A percentile compares a stretch with the other conserved stretches of the same genome.
phyloP scores from a whole-genome alignment of 352 stramenopile genomes.

The Phytophthora colocasiae region DNA sequence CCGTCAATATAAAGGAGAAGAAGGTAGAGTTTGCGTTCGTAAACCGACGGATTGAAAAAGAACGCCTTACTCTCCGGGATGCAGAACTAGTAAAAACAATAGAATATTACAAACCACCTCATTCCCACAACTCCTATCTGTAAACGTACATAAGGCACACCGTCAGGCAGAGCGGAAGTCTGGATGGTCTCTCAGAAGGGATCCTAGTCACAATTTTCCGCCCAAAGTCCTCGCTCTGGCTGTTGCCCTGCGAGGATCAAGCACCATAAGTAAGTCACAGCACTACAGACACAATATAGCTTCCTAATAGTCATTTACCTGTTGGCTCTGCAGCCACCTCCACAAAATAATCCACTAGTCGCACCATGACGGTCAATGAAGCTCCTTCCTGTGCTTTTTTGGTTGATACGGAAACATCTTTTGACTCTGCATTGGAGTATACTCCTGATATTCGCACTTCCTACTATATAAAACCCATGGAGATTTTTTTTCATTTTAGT shows the following conservation, averaged over 20 bases:
- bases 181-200: slow-evolving; percentile 50
- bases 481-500: background rate
- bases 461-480: background rate
- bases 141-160: slow-evolving; percentile 67
- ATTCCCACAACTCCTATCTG: background rate
- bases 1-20: slow-evolving; percentile 85
- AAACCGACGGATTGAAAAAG: slow-evolving; percentile 47
- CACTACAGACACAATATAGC: too few relatives aligned
- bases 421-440: background rate
- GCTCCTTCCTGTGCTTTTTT: background rate
- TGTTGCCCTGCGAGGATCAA: background rate
- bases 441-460: slow-evolving; percentile 1
- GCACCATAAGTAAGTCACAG: too few relatives aligned
- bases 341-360: slow-evolving; percentile 83
- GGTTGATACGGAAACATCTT: background rate
- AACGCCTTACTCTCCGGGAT: slow-evolving; percentile 63
- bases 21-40: slow-evolving; percentile 73
- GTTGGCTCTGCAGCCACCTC: slow-evolving; percentile 62
- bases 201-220: slow-evolving; percentile 54
- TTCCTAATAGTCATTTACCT: slow-evolving; percentile 7
- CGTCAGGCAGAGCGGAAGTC: slow-evolving; percentile 76
- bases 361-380: slow-evolving; percentile 12
- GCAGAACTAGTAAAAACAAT: slow-evolving; percentile 61
- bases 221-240: slow-evolving; percentile 50
- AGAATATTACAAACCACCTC: background rate